Conservation (phyloP, 73 alveolate species). For the Tetrahymena elliotti region DNA sequence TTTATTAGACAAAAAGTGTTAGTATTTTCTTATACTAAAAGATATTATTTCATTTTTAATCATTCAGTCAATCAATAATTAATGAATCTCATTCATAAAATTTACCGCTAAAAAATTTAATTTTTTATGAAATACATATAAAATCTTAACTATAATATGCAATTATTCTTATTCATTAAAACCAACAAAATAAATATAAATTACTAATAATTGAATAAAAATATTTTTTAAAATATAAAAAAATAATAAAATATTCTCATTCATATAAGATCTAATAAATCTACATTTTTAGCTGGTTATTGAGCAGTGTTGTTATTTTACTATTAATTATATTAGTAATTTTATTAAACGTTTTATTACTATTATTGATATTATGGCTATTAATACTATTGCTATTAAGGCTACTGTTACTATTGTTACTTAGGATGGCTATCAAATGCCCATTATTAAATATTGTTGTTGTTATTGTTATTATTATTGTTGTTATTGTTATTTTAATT, state of each 20-base stretch:
- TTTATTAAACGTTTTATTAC: neutral
- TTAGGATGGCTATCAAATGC: neutral
- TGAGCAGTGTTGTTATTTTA: neutral
- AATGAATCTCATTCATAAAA: neutral
- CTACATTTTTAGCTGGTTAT: neutral
- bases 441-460: neutral
- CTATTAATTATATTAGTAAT: neutral
- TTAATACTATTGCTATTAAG: neutral
- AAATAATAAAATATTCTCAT: neutral
- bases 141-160: neutral
- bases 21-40: too few relatives aligned
- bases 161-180: too few relatives aligned
- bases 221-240: neutral
- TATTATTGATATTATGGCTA: neutral
- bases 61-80: neutral
- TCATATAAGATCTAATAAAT: neutral
- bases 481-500: neutral
- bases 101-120: neutral
- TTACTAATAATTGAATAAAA: neutral
- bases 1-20: neutral
- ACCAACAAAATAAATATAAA: too few relatives aligned
- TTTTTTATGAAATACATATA: neutral
- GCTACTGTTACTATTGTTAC: neutral
- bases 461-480: neutral
- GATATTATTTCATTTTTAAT: too few relatives aligned